phyloP scores from a whole-genome alignment of 169 alveolate genomes.

The Cryptosporidium parvum region DNA sequence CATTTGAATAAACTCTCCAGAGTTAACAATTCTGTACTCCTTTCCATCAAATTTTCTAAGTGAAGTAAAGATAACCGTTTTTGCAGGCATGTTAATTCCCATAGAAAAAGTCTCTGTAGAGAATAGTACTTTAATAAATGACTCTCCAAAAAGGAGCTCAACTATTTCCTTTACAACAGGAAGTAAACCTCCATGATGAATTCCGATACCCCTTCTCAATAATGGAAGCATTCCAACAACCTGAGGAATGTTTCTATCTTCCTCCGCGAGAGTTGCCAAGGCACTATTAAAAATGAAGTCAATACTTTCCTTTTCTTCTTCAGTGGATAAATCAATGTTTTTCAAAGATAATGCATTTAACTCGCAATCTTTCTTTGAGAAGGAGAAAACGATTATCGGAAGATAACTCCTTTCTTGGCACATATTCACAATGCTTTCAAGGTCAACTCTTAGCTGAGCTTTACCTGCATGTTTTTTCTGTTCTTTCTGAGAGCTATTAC shows the following conservation, averaged over 20 bases:
- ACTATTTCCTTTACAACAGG: slow-evolving; percentile 97
- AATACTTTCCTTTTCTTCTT: slow-evolving; percentile 91
- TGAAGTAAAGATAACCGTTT: slow-evolving; percentile 96
- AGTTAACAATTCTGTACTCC: slow-evolving; percentile 90
- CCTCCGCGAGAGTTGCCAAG: slow-evolving; percentile 95
- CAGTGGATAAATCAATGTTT: slow-evolving; percentile 85
- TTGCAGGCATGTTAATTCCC: slow-evolving; percentile 99
- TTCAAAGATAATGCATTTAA: slow-evolving; percentile 92
- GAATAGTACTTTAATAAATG: slow-evolving; percentile 93
- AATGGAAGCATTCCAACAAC: slow-evolving; percentile 92
- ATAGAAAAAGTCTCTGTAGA: slow-evolving; percentile 98
- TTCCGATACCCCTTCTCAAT: slow-evolving; percentile 95
- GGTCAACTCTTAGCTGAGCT: slow-evolving; percentile 83
- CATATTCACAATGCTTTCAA: slow-evolving; percentile 93
- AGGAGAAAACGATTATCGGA: slow-evolving; percentile 97
- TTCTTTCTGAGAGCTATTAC: slow-evolving; percentile 73
- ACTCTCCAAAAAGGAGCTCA: slow-evolving; percentile 96
- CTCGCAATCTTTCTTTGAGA: slow-evolving; percentile 97
- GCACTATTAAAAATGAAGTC: slow-evolving; percentile 96
- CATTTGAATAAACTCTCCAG: slow-evolving; percentile 97
- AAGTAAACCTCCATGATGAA: slow-evolving; percentile 98
- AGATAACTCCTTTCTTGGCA: slow-evolving; percentile 91
- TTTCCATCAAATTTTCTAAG: slow-evolving; percentile 96
- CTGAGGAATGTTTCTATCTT: slow-evolving; percentile 94
- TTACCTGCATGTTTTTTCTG: slow-evolving; percentile 30